phyloP scores from a whole-genome alignment of 1,284 basidiomycete species.

The Pterulicium gracile region DNA sequence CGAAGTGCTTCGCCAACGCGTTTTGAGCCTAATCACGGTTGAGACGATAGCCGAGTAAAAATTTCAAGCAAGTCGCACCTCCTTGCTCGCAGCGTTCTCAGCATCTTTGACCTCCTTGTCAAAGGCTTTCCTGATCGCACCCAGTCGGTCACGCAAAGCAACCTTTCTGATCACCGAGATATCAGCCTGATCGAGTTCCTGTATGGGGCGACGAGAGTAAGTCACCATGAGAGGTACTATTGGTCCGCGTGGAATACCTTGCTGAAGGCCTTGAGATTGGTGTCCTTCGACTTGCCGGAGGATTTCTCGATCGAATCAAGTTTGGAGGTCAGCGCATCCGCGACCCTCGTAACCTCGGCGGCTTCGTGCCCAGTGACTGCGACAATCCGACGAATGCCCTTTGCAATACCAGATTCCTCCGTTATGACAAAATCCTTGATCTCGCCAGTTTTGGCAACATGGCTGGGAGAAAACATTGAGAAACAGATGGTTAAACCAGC shows the following conservation, averaged over 20 bases:
- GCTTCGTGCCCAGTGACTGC: conserved; percentile 96
- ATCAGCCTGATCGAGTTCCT: conserved; percentile 87
- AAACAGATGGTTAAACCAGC: conserved; percentile 1
- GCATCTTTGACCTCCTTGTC: conserved; percentile 82
- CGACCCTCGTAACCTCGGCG: conserved; percentile 65
- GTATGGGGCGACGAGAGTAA: conserved; percentile 6
- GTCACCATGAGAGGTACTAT: neutral
- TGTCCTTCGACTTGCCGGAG: conserved; percentile 79
- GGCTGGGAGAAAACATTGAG: conserved; percentile 32
- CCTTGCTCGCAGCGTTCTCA: conserved; percentile 71
- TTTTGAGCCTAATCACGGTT: neutral
- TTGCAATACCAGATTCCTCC: conserved; percentile 96
- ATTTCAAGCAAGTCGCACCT: no score
- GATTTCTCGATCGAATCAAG: conserved; percentile 53
- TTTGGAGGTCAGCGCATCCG: conserved; percentile 52
- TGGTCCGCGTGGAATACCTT: conserved; percentile 42
- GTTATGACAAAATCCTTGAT: conserved; percentile 93
- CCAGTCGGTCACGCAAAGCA: conserved; percentile 69
- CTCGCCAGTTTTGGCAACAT: conserved; percentile 90
- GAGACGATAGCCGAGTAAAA: no score
- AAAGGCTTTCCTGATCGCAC: conserved; percentile 68
- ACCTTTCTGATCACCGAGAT: conserved; percentile 83
- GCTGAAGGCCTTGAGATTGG: conserved; percentile 72
- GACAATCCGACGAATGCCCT: conserved; percentile 91
- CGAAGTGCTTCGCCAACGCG: conserved; percentile 61